Base-by-base conservation (phyloP, 352 stramenopile genomes). In the Pythium sp. region DNA sequence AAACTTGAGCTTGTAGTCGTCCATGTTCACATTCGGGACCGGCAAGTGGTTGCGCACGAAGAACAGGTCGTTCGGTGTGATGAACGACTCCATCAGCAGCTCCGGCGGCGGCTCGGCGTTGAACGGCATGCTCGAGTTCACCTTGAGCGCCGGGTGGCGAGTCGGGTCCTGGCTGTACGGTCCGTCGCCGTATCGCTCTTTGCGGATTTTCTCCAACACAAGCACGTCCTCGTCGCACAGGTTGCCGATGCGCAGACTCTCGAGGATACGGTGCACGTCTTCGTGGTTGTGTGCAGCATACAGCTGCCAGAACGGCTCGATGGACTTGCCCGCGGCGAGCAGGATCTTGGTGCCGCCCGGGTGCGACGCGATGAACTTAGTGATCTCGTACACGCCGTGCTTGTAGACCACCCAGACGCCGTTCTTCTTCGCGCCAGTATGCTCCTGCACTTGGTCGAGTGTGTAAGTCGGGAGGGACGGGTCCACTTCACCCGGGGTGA, bases 31-130 rank as follows among this genome's bases (percentile, higher is more conserved):
- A 9, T 97, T 72, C 0, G 98, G 98, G 2, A 99, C 97, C 2
- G 98, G 97, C 69, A 99, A 86, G 77, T 99, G 98, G 83, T 99
- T 98, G 5, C 98, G 82, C 68, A 99, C 97, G 73, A 99, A 99
- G 78, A 98, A 99, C 12, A 99, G 73, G 5, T 98, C 90, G 68
- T 95, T 96, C 5, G 97, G 97, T 11, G 98, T 99, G 67, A 98
- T 92, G 72, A 98, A 99, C 57, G 82, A 91, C 71, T 97, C 73
- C 58, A 96, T 97, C 22, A 99, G 80, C 43, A 99, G 74, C 68
- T 97, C 84, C 2, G 81, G 68, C 9, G 96, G 95, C 5, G 96
- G 91, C 81, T 99, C 97, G 1, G 94, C 92, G 74, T 99, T 99
- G 75, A 98, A 98, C 7, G 96, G 93, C 77, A 94, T 93, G 70